Base-by-base conservation (phyloP, 805 yeast genomes). In the Starmerella gropengiesseri region DNA sequence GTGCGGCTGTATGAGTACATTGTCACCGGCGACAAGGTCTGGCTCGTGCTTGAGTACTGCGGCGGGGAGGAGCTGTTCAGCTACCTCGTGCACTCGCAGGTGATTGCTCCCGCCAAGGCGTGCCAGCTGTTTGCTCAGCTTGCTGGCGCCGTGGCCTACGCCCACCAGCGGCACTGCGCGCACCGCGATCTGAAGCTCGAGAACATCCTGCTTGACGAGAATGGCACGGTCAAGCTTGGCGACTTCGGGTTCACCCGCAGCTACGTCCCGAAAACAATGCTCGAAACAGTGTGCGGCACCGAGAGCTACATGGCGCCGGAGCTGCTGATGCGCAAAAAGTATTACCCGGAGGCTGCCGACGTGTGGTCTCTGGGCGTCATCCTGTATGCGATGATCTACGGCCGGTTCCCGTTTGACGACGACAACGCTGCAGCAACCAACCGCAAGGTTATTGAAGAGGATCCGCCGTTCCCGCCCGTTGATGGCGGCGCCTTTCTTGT, bases 281-380 rank as follows among this genome's bases (percentile, higher is more conserved):
- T 89, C 26, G 81, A 79, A 38, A 91, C 95, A 0, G 69, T 86
- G 1, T 89, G 98, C 62, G 98, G 98, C 3, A 89, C 97, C 0
- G 77, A 86, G 1, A 93, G 85, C 3, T 89, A 89, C 59, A 87
- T 89, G 95, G 95, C 98, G 0, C 98, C 98, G 0, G 98, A 89
- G 58, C 66, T 91, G 48, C 66, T 87, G 14, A 66, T 68, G 43
- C 70, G 77, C 47, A 71, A 74, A 47, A 76, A 77, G 35, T 86
- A 86, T 59, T 76, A 77, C 31, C 97, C 96, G 0, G 78, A 80
- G 52, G 57, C 65, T 4, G 76, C 78, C 2, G 98, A 89, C 58
- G 76, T 82, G 6, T 89, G 98, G 98, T 75, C 95, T 0, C 62
- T 89, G 48, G 98, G 98, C 1, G 74, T 91, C 9, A 85, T 91